Percentiles rank a stretch among this genome's conserved stretches.
Conservation (phyloP, 1,284 basidiomycete species). For the Papiliotrema fonsecae region DNA sequence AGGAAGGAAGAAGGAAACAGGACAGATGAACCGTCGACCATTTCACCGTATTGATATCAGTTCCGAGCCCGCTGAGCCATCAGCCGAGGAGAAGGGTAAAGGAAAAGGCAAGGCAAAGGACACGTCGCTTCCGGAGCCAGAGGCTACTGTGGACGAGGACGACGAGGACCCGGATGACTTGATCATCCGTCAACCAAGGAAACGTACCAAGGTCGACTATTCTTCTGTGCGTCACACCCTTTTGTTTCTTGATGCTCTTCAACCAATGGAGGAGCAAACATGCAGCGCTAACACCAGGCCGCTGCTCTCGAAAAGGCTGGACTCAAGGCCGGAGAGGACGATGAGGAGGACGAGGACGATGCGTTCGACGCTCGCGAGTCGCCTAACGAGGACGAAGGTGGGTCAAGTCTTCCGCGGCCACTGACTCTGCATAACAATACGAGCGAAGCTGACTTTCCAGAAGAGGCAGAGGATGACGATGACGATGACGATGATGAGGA, state of each 20-base stretch:
- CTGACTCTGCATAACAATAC: background rate
- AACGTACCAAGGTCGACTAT: slow-evolving; percentile 31
- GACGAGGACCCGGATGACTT: slow-evolving; percentile 27
- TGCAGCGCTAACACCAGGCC: too few relatives aligned
- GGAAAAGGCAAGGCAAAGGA: slow-evolving; percentile 27
- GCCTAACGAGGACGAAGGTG: slow-evolving; percentile 23
- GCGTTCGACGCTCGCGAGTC: slow-evolving; percentile 24
- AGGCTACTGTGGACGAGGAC: slow-evolving; percentile 13
- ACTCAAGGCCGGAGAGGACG: slow-evolving; percentile 28
- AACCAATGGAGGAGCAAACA: too few relatives aligned
- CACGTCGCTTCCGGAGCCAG: slow-evolving; percentile 12
- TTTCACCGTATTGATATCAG: too few relatives aligned
- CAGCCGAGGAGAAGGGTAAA: slow-evolving; percentile 24
- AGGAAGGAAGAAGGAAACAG: too few relatives aligned
- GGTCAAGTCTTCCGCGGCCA: background rate
- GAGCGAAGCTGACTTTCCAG: slow-evolving; percentile 1
- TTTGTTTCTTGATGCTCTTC: too few relatives aligned
- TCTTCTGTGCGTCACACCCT: slow-evolving; percentile 32
- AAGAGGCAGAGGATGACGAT: slow-evolving; percentile 6
- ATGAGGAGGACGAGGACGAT: slow-evolving; percentile 35
- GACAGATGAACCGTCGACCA: too few relatives aligned
- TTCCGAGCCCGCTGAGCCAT: slow-evolving; percentile 23
- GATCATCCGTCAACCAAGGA: slow-evolving; percentile 27
- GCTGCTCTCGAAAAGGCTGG: slow-evolving; percentile 37
- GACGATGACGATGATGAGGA: slow-evolving; percentile 28